Base-by-base conservation (phyloP, 2,329 filamentous ascomycete genomes). In the Fusarium nematophilum region DNA sequence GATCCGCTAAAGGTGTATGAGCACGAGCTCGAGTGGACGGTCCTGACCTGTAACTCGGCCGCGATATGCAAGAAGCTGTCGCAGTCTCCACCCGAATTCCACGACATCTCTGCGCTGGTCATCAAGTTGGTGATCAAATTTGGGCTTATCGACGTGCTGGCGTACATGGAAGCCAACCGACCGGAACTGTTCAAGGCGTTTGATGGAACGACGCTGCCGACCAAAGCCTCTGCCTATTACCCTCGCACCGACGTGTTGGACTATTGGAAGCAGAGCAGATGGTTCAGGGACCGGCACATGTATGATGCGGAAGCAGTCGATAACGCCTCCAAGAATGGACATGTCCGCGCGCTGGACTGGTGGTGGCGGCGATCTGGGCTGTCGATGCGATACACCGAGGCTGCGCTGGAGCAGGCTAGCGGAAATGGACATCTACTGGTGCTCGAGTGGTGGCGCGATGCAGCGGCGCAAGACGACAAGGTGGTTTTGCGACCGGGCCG, bases 71-170 rank as follows among this genome's bases (percentile, higher is more conserved):
- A 86, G 46, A 88, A 91, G 67, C 83, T 97, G 33, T 85, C 89
- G 6, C 76, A 86, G 30, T 90, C 91, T 14, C 88, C 90, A 0
- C 86, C 90, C 27, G 86, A 86, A 21, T 90, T 92, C 63, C 79
- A 80, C 62, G 82, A 89, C 62, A 82, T 97, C 10, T 95, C 93
- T 0, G 89, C 89, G 3, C 81, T 96, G 2, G 91, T 91, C 30
- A 90, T 95, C 59, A 93, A 93, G 69, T 85, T 97, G 33, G 93
- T 97, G 66, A 92, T 97, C 79, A 93, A 95, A 64, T 97, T 97
- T 73, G 91, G 89, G 34, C 88, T 94, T 65, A 90, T 89, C 13
- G 86, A 90, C 10, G 86, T 97, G 4, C 84, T 98, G 27, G 85
- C 86, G 3, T 93, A 85, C 65, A 77, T 88, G 62, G 86, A 87